These are phyloP conservation scores for Penicillium sp. DNA, from an alignment of 2,329 filamentous ascomycete genomes.

Conservation along the genomic window DNA sequence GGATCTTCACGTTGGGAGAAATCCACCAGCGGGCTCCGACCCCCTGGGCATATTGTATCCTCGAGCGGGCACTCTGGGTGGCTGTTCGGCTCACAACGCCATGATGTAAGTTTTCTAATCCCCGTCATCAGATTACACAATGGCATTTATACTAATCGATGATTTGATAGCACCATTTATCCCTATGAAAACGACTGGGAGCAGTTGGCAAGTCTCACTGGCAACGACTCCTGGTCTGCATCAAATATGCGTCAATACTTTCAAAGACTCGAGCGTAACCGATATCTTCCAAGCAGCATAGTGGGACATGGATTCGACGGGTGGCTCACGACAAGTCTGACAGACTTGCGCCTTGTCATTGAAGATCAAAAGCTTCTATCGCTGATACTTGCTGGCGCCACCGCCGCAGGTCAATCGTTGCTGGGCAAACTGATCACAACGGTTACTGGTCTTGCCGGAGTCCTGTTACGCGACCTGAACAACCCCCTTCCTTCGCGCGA, in stretches of 20 bases:
- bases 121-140: background rate
- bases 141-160: constrained; percentile 3
- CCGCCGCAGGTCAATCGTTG: constrained; percentile 54
- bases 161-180: constrained; percentile 51
- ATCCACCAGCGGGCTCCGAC: constrained; percentile 55
- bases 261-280: constrained; percentile 56
- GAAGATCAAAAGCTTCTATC: constrained; percentile 60
- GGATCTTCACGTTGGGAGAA: constrained; percentile 57
- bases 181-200: constrained; percentile 64
- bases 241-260: constrained; percentile 63
- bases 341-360: constrained; percentile 56
- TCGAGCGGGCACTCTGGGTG: constrained; percentile 59
- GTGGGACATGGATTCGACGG: constrained; percentile 62
- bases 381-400: constrained; percentile 56
- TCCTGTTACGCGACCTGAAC: constrained; percentile 59
- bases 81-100: constrained; percentile 65
- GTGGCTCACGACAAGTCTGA: constrained; percentile 59
- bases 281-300: constrained; percentile 50
- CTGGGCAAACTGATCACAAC: constrained; percentile 45
- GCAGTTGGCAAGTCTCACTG: constrained; percentile 59
- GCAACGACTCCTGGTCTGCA: constrained; percentile 61
- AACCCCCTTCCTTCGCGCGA: constrained; percentile 52
- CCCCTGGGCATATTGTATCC: constrained; percentile 61
- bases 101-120: constrained; percentile 47
- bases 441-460: constrained; percentile 48